Percentiles rank a stretch among this genome's conserved stretches.
These are phyloP conservation scores for Thozetella sp. DNA, from an alignment of 495 filamentous ascomycete genomes.

Conservation along the genomic window DNA sequence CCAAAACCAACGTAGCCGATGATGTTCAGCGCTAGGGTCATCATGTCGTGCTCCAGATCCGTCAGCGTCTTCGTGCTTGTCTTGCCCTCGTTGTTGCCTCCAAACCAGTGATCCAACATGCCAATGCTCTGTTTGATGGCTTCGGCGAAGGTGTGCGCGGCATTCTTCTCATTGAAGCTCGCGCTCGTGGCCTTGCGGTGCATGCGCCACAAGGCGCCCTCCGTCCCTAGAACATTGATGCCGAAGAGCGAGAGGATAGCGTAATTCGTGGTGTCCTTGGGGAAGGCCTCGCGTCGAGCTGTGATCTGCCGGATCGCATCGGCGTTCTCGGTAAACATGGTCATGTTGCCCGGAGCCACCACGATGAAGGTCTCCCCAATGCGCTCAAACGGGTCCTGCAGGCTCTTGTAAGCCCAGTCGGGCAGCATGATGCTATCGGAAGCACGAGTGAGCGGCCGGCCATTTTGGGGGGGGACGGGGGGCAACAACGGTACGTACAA, in stretches of 20 bases:
- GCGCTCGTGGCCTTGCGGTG: slow-evolving; percentile 70
- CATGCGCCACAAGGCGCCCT: slow-evolving; percentile 63
- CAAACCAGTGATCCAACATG: slow-evolving; percentile 55
- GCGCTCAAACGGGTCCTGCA: slow-evolving; percentile 34
- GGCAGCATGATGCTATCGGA: slow-evolving; percentile 26
- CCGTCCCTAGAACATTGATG: slow-evolving; percentile 63
- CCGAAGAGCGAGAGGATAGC: slow-evolving; percentile 62
- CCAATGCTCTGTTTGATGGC: slow-evolving; percentile 57
- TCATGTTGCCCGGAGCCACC: slow-evolving; percentile 47
- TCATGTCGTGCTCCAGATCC: slow-evolving; percentile 58
- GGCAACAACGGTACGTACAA: slow-evolving; percentile 28
- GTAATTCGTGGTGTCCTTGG: slow-evolving; percentile 64
- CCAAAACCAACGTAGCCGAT: slow-evolving; percentile 72
- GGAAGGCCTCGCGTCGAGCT: slow-evolving; percentile 63
- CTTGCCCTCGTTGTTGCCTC: slow-evolving; percentile 15
- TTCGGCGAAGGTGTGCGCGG: slow-evolving; percentile 63
- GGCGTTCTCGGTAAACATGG: slow-evolving; percentile 55
- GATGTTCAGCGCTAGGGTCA: slow-evolving; percentile 66
- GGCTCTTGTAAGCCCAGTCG: slow-evolving; percentile 34
- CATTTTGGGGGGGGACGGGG: background rate
- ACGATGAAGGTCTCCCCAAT: slow-evolving; percentile 52
- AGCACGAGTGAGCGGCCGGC: slow-evolving; percentile 6
- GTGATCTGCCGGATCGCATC: slow-evolving; percentile 63
- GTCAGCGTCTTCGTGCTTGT: slow-evolving; percentile 42
- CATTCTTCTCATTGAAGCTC: slow-evolving; percentile 74